Evolutionary conservation across 2,329 filamentous ascomycete species (phyloP).

Genomic region (Chrysoporthe deuterocubensis): DNA sequence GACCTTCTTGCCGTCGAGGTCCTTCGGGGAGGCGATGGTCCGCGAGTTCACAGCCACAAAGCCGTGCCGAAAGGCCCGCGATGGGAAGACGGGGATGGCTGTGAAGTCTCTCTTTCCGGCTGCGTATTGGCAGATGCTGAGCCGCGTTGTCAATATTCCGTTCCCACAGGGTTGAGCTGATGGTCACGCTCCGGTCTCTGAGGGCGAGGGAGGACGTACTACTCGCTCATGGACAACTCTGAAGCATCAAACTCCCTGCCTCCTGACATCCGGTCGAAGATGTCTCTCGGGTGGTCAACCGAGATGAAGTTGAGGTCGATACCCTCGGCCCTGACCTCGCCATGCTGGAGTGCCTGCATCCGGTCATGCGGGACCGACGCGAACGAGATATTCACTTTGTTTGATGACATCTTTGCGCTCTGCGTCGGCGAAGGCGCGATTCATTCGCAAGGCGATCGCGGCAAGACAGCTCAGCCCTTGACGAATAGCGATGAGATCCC

Average conservation of each 20-base stretch:
- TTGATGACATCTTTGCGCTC: neutral
- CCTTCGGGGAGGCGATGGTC: slow-evolving; percentile 36
- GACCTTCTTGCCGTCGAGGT: slow-evolving; percentile 41
- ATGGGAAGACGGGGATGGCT: slow-evolving; percentile 40
- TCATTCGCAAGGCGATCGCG: neutral
- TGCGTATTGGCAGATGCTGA: slow-evolving; percentile 33
- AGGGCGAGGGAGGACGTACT: slow-evolving; percentile 16
- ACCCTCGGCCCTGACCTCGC: slow-evolving; percentile 36
- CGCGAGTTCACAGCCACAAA: slow-evolving; percentile 40
- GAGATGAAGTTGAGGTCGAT: slow-evolving; percentile 39
- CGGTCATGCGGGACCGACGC: slow-evolving; percentile 31
- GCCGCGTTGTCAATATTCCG: neutral
- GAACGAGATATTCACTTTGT: slow-evolving; percentile 12
- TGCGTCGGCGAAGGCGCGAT: neutral
- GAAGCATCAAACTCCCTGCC: slow-evolving; percentile 37
- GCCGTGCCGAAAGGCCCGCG: slow-evolving; percentile 39
- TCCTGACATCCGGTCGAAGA: slow-evolving; percentile 39
- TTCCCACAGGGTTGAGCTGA: too few species aligned
- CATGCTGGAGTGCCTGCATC: slow-evolving; percentile 33
- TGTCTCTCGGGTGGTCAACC: slow-evolving; percentile 37
- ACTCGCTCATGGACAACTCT: slow-evolving; percentile 38
- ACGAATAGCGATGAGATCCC: neutral
- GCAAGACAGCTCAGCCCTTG: neutral
- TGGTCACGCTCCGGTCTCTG: too few species aligned
- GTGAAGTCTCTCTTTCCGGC: slow-evolving; percentile 35